A percentile compares a stretch with the other conserved stretches of the same genome.
Evolutionary conservation across 805 yeast species (phyloP).

Genomic region (Myxozyma vanderwaltii): DNA sequence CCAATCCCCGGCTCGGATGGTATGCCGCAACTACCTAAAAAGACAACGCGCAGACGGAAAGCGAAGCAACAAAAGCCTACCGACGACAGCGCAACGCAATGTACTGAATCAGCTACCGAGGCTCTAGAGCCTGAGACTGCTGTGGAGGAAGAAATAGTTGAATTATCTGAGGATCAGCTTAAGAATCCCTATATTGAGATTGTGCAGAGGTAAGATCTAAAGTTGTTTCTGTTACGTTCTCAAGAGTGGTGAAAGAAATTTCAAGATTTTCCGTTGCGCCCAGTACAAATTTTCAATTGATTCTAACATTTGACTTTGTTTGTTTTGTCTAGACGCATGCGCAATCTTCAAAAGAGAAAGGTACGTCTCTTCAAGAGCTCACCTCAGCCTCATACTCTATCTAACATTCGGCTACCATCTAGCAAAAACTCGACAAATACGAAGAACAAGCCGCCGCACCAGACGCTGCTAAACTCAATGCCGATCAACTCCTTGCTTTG

Average conservation of each 20-base stretch:
- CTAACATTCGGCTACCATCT: neutral
- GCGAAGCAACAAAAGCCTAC: slow-evolving; percentile 1
- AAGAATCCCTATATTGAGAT: slow-evolving; percentile 29
- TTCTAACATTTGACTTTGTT: neutral
- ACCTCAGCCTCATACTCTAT: neutral
- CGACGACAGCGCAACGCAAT: neutral
- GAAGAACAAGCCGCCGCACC: slow-evolving; percentile 38
- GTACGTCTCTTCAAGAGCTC: neutral
- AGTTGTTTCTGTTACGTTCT: neutral
- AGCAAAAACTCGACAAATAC: slow-evolving; percentile 40
- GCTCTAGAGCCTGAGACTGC: neutral
- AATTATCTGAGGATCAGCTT: neutral
- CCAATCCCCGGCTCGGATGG: neutral
- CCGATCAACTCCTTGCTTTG: slow-evolving; percentile 44
- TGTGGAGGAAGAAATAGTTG: neutral
- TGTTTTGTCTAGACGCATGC: slow-evolving; percentile 38
- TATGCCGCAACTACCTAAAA: neutral
- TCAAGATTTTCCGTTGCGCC: neutral
- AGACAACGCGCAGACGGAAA: slow-evolving; percentile 11
- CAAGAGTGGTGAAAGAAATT: neutral
- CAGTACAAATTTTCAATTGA: neutral
- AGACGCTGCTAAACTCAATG: slow-evolving; percentile 39
- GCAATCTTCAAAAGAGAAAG: slow-evolving; percentile 45
- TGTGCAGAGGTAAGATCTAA: slow-evolving; percentile 22
- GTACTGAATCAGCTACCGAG: neutral